Percentiles rank a stretch among this genome's conserved stretches.
Conservation (phyloP, 768 basidiomycete genomes). For the Suillus decipiens region DNA sequence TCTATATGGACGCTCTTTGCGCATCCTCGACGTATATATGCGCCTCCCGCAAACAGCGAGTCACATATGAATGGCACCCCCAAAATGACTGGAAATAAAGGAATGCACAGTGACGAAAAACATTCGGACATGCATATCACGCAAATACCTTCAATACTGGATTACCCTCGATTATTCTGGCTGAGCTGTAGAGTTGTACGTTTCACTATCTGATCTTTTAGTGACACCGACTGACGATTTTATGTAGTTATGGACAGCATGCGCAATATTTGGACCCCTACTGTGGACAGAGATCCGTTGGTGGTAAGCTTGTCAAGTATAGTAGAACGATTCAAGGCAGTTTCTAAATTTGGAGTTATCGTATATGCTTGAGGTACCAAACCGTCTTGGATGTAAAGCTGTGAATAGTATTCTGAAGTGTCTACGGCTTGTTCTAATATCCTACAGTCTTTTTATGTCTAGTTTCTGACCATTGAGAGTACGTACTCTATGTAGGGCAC, state of each 20-base stretch:
- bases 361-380: background rate
- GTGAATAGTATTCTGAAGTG: background rate
- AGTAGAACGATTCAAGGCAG: background rate
- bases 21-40: slow-evolving; percentile 43
- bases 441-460: background rate
- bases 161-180: slow-evolving; percentile 69
- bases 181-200: slow-evolving; percentile 72
- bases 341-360: background rate
- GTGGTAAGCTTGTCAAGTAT: slow-evolving; percentile 42
- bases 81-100: background rate
- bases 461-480: too few relatives aligned
- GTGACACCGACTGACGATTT: slow-evolving; percentile 1
- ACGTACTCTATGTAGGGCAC: too few relatives aligned
- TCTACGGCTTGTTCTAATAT: background rate
- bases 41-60: slow-evolving; percentile 22
- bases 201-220: slow-evolving; percentile 19
- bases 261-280: slow-evolving; percentile 84
- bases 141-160: slow-evolving; percentile 46
- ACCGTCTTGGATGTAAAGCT: background rate
- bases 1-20: slow-evolving; percentile 83
- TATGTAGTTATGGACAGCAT: slow-evolving; percentile 86
- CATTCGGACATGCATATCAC: slow-evolving; percentile 39
- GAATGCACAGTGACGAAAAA: background rate
- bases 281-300: slow-evolving; percentile 86
- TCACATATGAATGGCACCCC: background rate